These are phyloP conservation scores for Zopfochytrium polystomum DNA, from an alignment of 371 early-diverging fungal genomes.

Conservation along the genomic window DNA sequence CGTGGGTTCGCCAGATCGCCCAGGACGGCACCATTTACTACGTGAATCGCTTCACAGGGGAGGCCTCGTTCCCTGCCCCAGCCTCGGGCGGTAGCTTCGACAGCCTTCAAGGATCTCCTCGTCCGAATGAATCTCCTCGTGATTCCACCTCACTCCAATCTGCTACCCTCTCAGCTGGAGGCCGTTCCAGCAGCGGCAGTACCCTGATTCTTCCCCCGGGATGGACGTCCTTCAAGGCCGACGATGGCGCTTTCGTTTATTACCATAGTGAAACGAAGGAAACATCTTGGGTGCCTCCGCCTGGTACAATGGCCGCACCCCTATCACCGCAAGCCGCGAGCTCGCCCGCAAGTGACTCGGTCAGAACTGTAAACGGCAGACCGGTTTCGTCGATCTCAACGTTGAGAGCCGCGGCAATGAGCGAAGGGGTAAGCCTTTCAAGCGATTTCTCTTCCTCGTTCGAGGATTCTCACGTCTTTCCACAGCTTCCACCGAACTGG, in stretches of 20 bases:
- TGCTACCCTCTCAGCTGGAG: too few relatives aligned
- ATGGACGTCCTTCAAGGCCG: constrained; percentile 36
- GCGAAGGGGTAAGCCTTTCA: constrained; percentile 14
- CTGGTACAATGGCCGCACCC: too few relatives aligned
- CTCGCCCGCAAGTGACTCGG: too few relatives aligned
- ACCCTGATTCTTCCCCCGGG: constrained; percentile 26
- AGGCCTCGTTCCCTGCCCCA: too few relatives aligned
- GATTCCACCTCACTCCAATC: too few relatives aligned
- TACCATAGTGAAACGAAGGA: constrained; percentile 34
- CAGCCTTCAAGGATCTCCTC: too few relatives aligned
- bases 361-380: background rate
- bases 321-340: too few relatives aligned
- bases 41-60: constrained; percentile 33
- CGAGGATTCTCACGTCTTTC: constrained; percentile 14
- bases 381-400: background rate
- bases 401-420: constrained; percentile 11
- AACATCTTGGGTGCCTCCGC: constrained; percentile 35
- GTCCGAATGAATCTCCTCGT: too few relatives aligned
- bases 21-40: too few relatives aligned
- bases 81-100: too few relatives aligned
- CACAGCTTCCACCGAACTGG: constrained; percentile 53
- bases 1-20: too few relatives aligned
- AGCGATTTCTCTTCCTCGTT: background rate
- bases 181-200: too few relatives aligned
- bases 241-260: constrained; percentile 38